Evolutionary conservation across 2,329 filamentous ascomycete genomes (phyloP).

Genomic region (Fusarium sp.): DNA sequence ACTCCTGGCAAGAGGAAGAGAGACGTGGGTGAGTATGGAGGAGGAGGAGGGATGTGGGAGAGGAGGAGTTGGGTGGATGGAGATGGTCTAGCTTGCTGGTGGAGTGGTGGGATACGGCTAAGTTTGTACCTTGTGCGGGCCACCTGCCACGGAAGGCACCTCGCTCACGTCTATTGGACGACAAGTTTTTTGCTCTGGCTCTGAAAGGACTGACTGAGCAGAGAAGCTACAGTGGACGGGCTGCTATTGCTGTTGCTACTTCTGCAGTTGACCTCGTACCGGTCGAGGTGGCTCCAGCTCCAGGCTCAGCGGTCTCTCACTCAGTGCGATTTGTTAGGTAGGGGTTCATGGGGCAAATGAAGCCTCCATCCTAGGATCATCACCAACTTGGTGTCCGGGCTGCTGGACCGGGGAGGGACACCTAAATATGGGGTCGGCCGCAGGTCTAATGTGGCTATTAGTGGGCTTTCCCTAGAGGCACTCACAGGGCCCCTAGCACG

Average conservation of each 20-base stretch:
- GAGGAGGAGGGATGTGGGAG: conserved; percentile 39
- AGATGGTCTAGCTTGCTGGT: conserved; percentile 41
- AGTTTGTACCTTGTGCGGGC: conserved; percentile 34
- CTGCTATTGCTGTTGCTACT: background rate
- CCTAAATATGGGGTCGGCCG: conserved; percentile 45
- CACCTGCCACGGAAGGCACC: conserved; percentile 20
- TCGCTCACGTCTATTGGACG: conserved; percentile 13
- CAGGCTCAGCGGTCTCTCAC: background rate
- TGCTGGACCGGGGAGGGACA: conserved; percentile 37
- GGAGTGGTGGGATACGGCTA: conserved; percentile 35
- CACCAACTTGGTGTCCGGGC: conserved; percentile 24
- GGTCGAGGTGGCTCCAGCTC: background rate
- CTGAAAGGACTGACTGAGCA: conserved; percentile 15
- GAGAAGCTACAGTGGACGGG: conserved; percentile 21
- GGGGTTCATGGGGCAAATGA: conserved; percentile 25
- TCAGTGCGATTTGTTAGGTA: conserved; percentile 3
- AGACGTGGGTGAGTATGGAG: conserved; percentile 42
- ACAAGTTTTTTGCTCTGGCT: conserved; percentile 27
- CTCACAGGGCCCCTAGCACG: conserved; percentile 33
- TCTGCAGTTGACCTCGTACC: background rate
- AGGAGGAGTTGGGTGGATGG: conserved; percentile 41
- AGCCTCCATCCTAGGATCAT: conserved; percentile 19
- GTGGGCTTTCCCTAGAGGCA: conserved; percentile 22
- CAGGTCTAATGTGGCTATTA: conserved; percentile 37
- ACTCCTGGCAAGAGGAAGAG: conserved; percentile 48